Percentiles rank a stretch among this genome's conserved stretches.
These are phyloP conservation scores for Thinopyrum elongatum DNA, from an alignment of 176 grass and related monocot species.

Conservation along the genomic window DNA sequence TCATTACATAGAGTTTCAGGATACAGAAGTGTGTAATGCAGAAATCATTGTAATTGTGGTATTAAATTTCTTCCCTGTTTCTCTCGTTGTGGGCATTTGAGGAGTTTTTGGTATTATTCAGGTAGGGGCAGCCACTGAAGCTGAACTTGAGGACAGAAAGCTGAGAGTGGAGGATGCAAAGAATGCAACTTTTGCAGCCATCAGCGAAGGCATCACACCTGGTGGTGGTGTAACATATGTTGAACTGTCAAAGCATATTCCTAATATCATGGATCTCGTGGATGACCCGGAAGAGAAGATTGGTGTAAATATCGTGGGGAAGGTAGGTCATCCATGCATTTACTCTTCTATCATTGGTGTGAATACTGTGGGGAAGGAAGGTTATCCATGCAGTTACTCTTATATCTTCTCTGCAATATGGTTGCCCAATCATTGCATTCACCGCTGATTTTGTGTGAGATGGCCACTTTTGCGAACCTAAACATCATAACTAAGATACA, in stretches of 20 bases:
- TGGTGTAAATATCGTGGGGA: slow-evolving; percentile 82
- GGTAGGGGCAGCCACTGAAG: slow-evolving; percentile 87
- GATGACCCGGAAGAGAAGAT: slow-evolving; percentile 84
- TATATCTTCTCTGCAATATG: neutral
- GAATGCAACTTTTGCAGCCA: slow-evolving; percentile 92
- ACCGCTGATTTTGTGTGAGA: neutral
- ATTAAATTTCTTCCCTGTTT: neutral
- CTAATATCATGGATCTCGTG: slow-evolving; percentile 55
- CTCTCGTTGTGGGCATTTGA: slow-evolving; percentile 12
- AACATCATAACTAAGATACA: neutral
- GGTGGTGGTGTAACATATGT: slow-evolving; percentile 73
- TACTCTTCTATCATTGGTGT: too few relatives aligned
- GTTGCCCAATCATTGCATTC: neutral
- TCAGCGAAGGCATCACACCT: slow-evolving; percentile 88
- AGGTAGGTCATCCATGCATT: slow-evolving; percentile 49
- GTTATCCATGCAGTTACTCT: neutral
- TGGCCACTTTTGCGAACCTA: neutral
- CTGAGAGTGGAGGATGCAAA: slow-evolving; percentile 95
- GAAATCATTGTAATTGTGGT: neutral
- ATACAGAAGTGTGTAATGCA: neutral
- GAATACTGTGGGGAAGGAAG: too few relatives aligned
- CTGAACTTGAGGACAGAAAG: slow-evolving; percentile 95
- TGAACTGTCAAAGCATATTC: slow-evolving; percentile 80
- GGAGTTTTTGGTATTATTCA: slow-evolving; percentile 47
- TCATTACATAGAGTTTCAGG: slow-evolving; percentile 6